Conservation (phyloP, 768 basidiomycete species). For the Leccinum fibrillosum region DNA sequence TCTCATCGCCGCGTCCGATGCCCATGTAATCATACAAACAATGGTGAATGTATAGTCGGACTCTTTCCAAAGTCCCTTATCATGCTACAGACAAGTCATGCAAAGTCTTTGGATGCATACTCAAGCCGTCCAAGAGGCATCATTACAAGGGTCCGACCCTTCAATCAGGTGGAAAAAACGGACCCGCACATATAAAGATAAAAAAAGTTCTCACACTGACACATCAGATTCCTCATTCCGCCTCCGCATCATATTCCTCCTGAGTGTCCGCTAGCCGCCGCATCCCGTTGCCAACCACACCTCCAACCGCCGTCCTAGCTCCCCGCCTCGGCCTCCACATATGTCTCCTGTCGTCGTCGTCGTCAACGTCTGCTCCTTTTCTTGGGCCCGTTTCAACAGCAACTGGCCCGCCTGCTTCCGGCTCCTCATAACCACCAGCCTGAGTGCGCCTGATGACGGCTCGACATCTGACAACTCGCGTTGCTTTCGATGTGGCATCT, state of each 20-base stretch:
- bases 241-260: conserved; percentile 16
- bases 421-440: conserved; percentile 26
- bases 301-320: conserved; percentile 71
- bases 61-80: neutral
- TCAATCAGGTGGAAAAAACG: too few relatives aligned
- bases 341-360: conserved; percentile 70
- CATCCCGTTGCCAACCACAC: conserved; percentile 51
- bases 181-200: too few relatives aligned
- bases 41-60: neutral
- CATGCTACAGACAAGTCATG: neutral
- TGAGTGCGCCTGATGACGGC: conserved; percentile 18
- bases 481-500: neutral
- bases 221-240: neutral
- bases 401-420: conserved; percentile 43
- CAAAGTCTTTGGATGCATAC: neutral
- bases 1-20: too few relatives aligned
- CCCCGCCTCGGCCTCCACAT: conserved; percentile 79
- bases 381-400: too few relatives aligned
- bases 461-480: conserved; percentile 3
- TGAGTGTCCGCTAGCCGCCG: too few relatives aligned
- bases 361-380: too few relatives aligned
- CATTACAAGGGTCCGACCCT: conserved; percentile 1
- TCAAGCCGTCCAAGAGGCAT: too few relatives aligned
- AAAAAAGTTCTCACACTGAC: too few relatives aligned
- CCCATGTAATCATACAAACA: too few relatives aligned